Base-by-base conservation (phyloP, 2,329 filamentous ascomycete genomes). In the Aspergillus pseudoterreus region DNA sequence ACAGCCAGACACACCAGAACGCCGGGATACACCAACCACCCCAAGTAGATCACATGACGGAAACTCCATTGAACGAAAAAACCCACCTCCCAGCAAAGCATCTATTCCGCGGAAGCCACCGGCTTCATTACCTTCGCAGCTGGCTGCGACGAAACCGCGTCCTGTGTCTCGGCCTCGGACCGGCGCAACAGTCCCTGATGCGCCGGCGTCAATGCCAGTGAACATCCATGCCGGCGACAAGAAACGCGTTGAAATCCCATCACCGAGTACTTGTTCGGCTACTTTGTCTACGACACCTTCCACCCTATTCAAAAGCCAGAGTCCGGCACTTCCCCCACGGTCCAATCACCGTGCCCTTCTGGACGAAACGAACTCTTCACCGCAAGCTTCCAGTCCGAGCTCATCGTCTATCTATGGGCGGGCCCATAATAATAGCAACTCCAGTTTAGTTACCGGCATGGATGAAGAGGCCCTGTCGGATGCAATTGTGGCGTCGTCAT, bases 401-500 rank as follows among this genome's bases (percentile, higher is more conserved):
- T 51, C 60, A 35, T 47, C 56, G 6, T 69, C 64, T 3, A 39
- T 61, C 9, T 64, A 65, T n/a, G 59, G 51, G 4, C 57, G 48
- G 39, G 62, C 63, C 4, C 56, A 60, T 11, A 59, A 59, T 35
- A 58, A 51, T n/a, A 66, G 58, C 52, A 62, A 56, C 32, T 39
- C 54, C 12, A 68, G 57, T 50, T 19, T 59, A 11, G 30, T 60
- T 12, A 49, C 50, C 38, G 57, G 63, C 10, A 61, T 69, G 58
- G 60, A 56, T 27, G 70, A 71, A 52, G 71, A 71, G 53, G 67
- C 70, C 4, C 65, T 75, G 3, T 75, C 74, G 12, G 69, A 76
- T 62, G 75, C 75, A 24, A 74, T 78, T 54, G 70, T 76, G 15
- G 75, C 75, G 15, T 76, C 75, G 10, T 77, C 75, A 32, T 56